Base-by-base conservation (phyloP, 495 filamentous ascomycete genomes). In the Rhypophila decipiens region DNA sequence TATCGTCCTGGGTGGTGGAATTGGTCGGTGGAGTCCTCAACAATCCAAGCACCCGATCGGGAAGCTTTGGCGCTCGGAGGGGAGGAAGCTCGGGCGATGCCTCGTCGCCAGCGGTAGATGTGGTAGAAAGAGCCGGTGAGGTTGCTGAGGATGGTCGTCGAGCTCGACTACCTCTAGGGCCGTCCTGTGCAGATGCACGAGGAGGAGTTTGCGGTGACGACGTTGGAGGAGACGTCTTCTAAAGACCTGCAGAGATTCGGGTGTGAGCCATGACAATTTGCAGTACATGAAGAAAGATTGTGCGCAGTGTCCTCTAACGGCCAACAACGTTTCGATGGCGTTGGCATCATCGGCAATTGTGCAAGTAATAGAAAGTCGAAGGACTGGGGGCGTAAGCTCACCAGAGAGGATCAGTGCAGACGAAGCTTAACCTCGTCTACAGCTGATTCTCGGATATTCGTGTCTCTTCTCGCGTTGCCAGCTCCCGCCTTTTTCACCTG, bases 321-420 rank as follows among this genome's bases (percentile, higher is more conserved):
- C 27, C 27, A 31, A 13, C 27, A 31, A 31, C 13, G 24, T 20
- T 23, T 23, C 13, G 20, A 29, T 37, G 40, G 46, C 44, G 43
- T 7, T n/a, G 46, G n/a, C 13, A 7, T 31, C 7, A 13, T 31
- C 27, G 27, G 13, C 27, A 7, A 31, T 31, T 7, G 27, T 31
- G 27, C 2, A 2, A 35, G 2, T 35, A 35, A 35, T 1, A 35
- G 17, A 35, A 23, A 49, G 21, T 21, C 24, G 36, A 19, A 24
- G 7, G 29, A 18, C 24, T 33, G 29, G 41, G 45, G 35, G 47
- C 51, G 43, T 41, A 39, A 49, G 56, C 70, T 60, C 67, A 75
- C 75, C 66, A 62, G 60, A 53, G 63, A 68, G 75, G 73, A 75
- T 65, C 74, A 76, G 69, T 58, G 70, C 75, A 77, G 75, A 77